Percentiles rank a stretch among this genome's conserved stretches.
Evolutionary conservation across 225 moss, liverwort and hornwort genomes (phyloP).

Genomic region (Pseudisothecium myosuroides): DNA sequence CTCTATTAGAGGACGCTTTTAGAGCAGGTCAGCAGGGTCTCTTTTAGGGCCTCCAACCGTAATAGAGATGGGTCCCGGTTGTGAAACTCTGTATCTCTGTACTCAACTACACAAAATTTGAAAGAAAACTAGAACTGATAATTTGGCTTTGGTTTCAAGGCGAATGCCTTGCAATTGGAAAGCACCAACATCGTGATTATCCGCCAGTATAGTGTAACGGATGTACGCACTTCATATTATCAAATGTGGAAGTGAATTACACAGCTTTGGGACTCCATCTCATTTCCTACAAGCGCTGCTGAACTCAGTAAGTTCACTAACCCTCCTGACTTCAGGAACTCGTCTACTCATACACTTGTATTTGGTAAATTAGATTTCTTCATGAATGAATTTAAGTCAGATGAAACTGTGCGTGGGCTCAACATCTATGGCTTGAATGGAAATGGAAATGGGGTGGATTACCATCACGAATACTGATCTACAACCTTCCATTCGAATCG

Average conservation of each 20-base stretch:
- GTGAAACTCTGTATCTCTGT: background rate
- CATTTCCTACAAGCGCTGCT: background rate
- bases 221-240: background rate
- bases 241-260: background rate
- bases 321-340: background rate
- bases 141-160: background rate
- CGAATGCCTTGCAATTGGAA: background rate
- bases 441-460: background rate
- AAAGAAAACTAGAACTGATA: background rate
- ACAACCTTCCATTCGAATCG: background rate
- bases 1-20: no score
- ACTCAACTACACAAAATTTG: background rate
- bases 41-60: no score
- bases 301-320: background rate
- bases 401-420: background rate
- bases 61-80: no score
- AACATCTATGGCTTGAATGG: background rate
- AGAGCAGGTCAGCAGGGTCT: no score
- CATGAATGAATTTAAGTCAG: background rate
- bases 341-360: background rate
- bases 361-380: background rate
- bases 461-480: no score
- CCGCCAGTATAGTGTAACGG: background rate
- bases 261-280: background rate
- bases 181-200: background rate